Conservation (phyloP, 2,329 filamentous ascomycete genomes). For the Hypoxylon rubiginosum region DNA sequence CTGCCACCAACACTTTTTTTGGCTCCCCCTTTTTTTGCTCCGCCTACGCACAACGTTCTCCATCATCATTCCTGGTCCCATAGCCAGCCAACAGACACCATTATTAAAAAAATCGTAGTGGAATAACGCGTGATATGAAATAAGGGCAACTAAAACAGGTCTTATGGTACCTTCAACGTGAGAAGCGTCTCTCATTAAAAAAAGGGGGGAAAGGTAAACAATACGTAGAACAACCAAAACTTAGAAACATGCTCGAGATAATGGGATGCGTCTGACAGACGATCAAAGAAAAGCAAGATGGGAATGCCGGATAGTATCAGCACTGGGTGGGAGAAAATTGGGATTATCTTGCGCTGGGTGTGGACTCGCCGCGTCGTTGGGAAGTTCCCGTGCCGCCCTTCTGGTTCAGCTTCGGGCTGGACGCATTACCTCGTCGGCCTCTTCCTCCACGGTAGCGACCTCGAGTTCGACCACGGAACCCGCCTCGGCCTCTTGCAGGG, state of each 20-base stretch:
- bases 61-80: conserved; percentile 12
- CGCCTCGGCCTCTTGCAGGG: conserved; percentile 38
- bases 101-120: conserved; percentile 23
- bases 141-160: conserved; percentile 10
- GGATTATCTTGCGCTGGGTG: conserved; percentile 19
- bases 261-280: conserved; percentile 13
- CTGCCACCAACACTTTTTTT: conserved; percentile 12
- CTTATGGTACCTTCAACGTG: conserved; percentile 21
- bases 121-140: conserved; percentile 26
- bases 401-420: conserved; percentile 36
- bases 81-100: conserved; percentile 16
- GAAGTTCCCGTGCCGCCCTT: conserved; percentile 11
- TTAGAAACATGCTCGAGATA: conserved; percentile 19
- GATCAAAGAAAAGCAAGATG: conserved; percentile 13
- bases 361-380: conserved; percentile 22
- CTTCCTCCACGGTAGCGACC: conserved; percentile 46
- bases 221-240: conserved; percentile 25
- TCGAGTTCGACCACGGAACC: conserved; percentile 44
- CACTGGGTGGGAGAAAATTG: not conserved
- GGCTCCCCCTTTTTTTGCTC: conserved; percentile 14
- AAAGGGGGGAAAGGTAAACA: conserved; percentile 15
- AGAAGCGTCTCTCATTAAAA: conserved; percentile 16
- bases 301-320: conserved; percentile 2
- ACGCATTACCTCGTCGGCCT: conserved; percentile 43
- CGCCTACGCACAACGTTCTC: not conserved